These are phyloP conservation scores for Sugiyamaella grinbergsii DNA, from an alignment of 1,139 yeast genomes.

Conservation along the genomic window DNA sequence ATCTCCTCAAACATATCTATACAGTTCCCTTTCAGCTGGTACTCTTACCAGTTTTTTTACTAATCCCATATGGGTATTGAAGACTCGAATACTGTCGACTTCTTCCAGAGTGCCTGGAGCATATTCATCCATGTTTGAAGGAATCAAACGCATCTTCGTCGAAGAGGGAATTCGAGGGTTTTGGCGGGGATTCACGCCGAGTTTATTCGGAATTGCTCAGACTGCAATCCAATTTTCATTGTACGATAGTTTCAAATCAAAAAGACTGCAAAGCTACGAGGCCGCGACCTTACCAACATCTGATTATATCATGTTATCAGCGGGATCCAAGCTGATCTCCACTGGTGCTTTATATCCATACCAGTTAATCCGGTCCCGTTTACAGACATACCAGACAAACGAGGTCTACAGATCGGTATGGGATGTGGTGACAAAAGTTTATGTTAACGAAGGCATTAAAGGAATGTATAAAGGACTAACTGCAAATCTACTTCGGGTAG, in stretches of 20 bases:
- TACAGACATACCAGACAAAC: slow-evolving; percentile 53
- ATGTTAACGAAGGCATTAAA: slow-evolving; percentile 50
- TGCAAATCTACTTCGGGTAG: slow-evolving; percentile 79
- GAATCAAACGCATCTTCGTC: slow-evolving; percentile 52
- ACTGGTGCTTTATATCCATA: slow-evolving; percentile 76
- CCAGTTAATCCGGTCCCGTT: slow-evolving; percentile 76
- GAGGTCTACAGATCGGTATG: slow-evolving; percentile 35
- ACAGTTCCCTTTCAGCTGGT: slow-evolving; percentile 70
- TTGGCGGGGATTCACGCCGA: slow-evolving; percentile 83
- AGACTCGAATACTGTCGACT: slow-evolving; percentile 79
- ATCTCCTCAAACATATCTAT: slow-evolving; percentile 42
- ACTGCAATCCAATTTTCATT: slow-evolving; percentile 86
- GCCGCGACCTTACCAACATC: slow-evolving; percentile 47
- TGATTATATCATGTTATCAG: slow-evolving; percentile 66
- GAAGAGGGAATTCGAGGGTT: slow-evolving; percentile 72
- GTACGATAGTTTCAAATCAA: slow-evolving; percentile 54
- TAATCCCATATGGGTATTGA: slow-evolving; percentile 90
- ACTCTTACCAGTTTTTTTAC: slow-evolving; percentile 71
- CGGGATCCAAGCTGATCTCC: slow-evolving; percentile 68
- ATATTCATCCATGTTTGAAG: slow-evolving; percentile 60
- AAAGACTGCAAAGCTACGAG: not conserved
- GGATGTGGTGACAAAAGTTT: slow-evolving; percentile 41
- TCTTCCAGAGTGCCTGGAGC: slow-evolving; percentile 51
- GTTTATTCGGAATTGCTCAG: slow-evolving; percentile 80
- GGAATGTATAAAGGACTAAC: slow-evolving; percentile 82